Conservation (phyloP, 2,329 filamentous ascomycete species). For the Bipolaris gigantea region DNA sequence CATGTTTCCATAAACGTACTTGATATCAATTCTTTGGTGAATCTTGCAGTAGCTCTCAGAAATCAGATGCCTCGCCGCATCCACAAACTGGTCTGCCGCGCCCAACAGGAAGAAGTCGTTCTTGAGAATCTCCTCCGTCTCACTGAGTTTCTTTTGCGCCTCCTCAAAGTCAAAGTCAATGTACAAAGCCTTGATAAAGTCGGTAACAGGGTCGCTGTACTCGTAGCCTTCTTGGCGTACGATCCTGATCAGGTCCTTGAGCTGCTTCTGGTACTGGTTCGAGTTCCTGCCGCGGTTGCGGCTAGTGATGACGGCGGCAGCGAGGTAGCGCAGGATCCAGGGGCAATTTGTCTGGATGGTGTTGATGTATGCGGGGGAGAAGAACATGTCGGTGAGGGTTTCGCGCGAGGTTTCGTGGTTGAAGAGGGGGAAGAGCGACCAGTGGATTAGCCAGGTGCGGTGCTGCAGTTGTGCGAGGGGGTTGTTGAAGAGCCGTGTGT, state of each 20-base stretch:
- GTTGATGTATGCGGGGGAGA: slow-evolving; percentile 97
- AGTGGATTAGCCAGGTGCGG: slow-evolving; percentile 97
- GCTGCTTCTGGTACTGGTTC: slow-evolving; percentile 96
- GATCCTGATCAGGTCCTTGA: slow-evolving; percentile 95
- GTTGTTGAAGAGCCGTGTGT: slow-evolving; percentile 94
- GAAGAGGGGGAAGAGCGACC: slow-evolving; percentile 98
- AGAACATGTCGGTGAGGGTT: slow-evolving; percentile 90
- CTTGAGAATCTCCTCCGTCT: slow-evolving; percentile 88
- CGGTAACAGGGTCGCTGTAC: slow-evolving; percentile 92
- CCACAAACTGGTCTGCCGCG: slow-evolving; percentile 84
- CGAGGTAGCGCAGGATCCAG: slow-evolving; percentile 93
- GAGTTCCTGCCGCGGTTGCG: slow-evolving; percentile 67
- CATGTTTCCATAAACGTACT: slow-evolving; percentile 53
- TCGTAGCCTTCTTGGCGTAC: slow-evolving; percentile 97
- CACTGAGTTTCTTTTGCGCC: slow-evolving; percentile 82
- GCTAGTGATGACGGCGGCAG: slow-evolving; percentile 93
- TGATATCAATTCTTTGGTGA: slow-evolving; percentile 96
- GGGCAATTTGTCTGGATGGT: slow-evolving; percentile 98
- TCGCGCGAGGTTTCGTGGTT: slow-evolving; percentile 93
- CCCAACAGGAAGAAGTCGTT: slow-evolving; percentile 94
- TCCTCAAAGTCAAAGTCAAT: slow-evolving; percentile 97
- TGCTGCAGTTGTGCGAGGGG: slow-evolving; percentile 93
- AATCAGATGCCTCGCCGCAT: slow-evolving; percentile 92
- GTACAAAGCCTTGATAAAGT: slow-evolving; percentile 95
- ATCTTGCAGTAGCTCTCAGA: slow-evolving; percentile 99